Evolutionary conservation across 768 basidiomycete species (phyloP), one percentile per base, ranked within the genome.

Genomic region (Terana coerulea): DNA sequence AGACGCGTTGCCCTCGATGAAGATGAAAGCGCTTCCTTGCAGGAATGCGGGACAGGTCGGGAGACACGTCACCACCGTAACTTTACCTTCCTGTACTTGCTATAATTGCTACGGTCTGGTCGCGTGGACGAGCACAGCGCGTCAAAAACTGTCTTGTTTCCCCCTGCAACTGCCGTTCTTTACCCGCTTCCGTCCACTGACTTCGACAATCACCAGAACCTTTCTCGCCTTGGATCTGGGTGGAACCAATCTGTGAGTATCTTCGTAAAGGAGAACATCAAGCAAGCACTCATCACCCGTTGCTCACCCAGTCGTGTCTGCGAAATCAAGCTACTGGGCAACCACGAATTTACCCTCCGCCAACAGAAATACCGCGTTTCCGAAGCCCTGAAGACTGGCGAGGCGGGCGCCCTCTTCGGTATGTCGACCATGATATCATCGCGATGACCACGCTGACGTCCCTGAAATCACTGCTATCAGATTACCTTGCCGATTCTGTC

Each of bases 291-390:
- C n/a, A n/a, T n/a, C n/a, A n/a, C n/a, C n/a, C n/a, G n/a, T n/a
- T n/a, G n/a, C n/a, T n/a, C n/a, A n/a, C n/a, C n/a, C n/a, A 97
- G 93, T 54, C 95, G 94, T 46, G 94, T 97, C 41, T 98, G 95
- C 70, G 90, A 98, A 67, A 92, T 98, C 42, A 78, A 84, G 26
- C 76, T 99, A n/a, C 77, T 88, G 45, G 97, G 97, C 29, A 78
- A 97, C 69, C 82, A 91, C 60, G 85, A 89, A 15, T 98, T 98
- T 71, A 79, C 77, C 39, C 76, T 99, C 52, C 85, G 86, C 57
- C 95, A 98, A 70, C 90, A 98, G 64, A 98, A 98, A 67, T 99
- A 94, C 75, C 91, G 87, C 66, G 93, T 99, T 12, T 97, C 95
- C 2, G 91, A 97, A 26, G 72, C 83, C 10, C 78, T 98, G 50